A percentile compares a stretch with the other conserved stretches of the same genome.
These are phyloP conservation scores for Colletotrichum plurivorum DNA, from an alignment of 2,329 filamentous ascomycete species.

Conservation along the genomic window DNA sequence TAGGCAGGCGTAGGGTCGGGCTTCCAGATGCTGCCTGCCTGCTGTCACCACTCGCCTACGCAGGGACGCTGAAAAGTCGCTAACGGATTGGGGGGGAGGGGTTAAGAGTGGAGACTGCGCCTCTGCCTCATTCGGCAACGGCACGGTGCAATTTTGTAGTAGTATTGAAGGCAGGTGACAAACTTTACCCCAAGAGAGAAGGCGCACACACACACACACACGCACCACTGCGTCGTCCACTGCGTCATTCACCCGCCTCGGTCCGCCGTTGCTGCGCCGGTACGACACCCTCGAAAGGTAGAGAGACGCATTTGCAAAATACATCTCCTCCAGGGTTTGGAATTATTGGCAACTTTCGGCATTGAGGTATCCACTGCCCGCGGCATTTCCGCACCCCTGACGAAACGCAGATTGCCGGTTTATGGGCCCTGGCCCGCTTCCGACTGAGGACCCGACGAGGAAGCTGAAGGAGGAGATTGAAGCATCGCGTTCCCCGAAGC, in stretches of 20 bases:
- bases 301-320: too few relatives aligned
- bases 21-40: too few relatives aligned
- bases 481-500: background rate
- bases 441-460: background rate
- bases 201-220: too few relatives aligned
- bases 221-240: background rate
- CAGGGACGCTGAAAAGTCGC: background rate
- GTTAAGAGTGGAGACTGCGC: slow-evolving; percentile 5
- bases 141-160: slow-evolving; percentile 3
- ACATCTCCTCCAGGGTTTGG: too few relatives aligned
- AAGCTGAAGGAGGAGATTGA: background rate
- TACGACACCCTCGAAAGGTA: background rate
- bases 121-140: slow-evolving; percentile 1
- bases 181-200: too few relatives aligned
- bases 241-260: slow-evolving; percentile 2
- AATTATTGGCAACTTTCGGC: background rate
- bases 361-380: background rate
- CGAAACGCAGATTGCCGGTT: background rate
- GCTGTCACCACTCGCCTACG: background rate
- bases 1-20: too few relatives aligned
- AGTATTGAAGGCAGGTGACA: too few relatives aligned
- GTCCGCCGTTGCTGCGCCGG: background rate
- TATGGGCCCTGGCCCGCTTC: background rate
- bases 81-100: background rate
- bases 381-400: background rate